A percentile compares a stretch with the other conserved stretches of the same genome.
Conservation (phyloP, 352 stramenopile species). For the Phytophthora quininea region DNA sequence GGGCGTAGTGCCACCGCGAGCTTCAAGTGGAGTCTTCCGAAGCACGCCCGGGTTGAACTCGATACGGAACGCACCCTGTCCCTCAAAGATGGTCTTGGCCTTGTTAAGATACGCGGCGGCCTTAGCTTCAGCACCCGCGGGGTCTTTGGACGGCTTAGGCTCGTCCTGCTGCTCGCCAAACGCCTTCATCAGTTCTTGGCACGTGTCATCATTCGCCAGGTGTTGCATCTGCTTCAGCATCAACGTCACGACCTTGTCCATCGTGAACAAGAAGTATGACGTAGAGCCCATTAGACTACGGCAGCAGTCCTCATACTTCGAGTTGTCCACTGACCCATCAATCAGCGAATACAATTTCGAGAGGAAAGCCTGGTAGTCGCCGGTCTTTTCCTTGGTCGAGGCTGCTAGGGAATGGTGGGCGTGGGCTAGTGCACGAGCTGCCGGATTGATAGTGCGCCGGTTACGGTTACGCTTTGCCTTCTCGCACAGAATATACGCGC, state of each 20-base stretch:
- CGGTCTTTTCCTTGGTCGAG: constrained; percentile 70
- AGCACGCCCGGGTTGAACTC: constrained; percentile 84
- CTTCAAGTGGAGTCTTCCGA: constrained; percentile 74
- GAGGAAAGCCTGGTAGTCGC: constrained; percentile 88
- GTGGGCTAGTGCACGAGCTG: constrained; percentile 77
- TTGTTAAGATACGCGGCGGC: constrained; percentile 65
- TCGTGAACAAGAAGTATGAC: constrained; percentile 92
- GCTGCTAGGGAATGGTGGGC: constrained; percentile 61
- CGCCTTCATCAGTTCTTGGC: constrained; percentile 77
- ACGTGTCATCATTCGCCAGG: constrained; percentile 80
- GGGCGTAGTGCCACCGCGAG: constrained; percentile 48
- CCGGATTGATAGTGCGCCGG: constrained; percentile 87
- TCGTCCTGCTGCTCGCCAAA: constrained; percentile 63
- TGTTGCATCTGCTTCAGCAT: constrained; percentile 92
- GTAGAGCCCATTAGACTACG: constrained; percentile 89
- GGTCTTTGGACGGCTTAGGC: constrained; percentile 32
- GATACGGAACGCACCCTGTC: constrained; percentile 84
- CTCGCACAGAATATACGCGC: constrained; percentile 83
- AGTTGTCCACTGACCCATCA: constrained; percentile 86
- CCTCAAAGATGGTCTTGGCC: constrained; percentile 83
- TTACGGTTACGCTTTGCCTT: constrained; percentile 87
- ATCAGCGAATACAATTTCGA: constrained; percentile 89
- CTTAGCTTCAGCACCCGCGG: constrained; percentile 38
- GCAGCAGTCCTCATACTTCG: constrained; percentile 91
- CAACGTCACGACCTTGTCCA: constrained; percentile 89